Percentiles rank a stretch among this genome's conserved stretches.
Conservation (phyloP, 23 red algal genomes). For the Gracilariopsis chorda region DNA sequence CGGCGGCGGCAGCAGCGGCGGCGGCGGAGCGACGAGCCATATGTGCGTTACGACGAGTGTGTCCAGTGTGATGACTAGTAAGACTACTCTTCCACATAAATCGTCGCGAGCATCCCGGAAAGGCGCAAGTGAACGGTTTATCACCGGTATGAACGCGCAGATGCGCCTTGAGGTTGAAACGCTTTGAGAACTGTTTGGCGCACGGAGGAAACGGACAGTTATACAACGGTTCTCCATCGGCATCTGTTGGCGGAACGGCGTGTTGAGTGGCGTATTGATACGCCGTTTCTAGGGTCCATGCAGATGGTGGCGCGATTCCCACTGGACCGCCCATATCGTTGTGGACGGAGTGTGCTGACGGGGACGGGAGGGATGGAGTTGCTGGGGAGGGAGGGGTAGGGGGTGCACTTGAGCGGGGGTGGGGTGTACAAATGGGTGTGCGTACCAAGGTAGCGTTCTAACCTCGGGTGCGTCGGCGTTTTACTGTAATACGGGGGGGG, state of each 20-base stretch:
- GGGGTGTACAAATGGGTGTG: background rate
- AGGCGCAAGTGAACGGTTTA: slow-evolving; percentile 61
- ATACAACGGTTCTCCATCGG: slow-evolving; percentile 52
- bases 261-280: slow-evolving; percentile 40
- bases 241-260: slow-evolving; percentile 5
- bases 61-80: slow-evolving; percentile 37
- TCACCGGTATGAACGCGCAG: slow-evolving; percentile 71
- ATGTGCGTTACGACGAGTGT: slow-evolving; percentile 19
- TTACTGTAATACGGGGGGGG: no score
- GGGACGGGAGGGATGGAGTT: background rate
- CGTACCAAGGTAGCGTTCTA: background rate
- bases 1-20: background rate
- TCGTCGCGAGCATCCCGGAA: slow-evolving; percentile 28
- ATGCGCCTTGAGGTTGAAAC: slow-evolving; percentile 78
- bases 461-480: background rate
- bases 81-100: slow-evolving; percentile 65
- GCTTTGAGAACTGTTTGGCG: slow-evolving; percentile 60
- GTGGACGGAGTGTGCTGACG: background rate
- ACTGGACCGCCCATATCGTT: slow-evolving; percentile 40
- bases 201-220: slow-evolving; percentile 63
- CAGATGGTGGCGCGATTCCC: background rate
- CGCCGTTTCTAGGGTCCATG: slow-evolving; percentile 43
- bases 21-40: background rate
- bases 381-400: background rate
- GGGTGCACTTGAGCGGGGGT: background rate